Percentiles rank a stretch among this genome's conserved stretches.
These are phyloP conservation scores for Penicillium ucsense DNA, from an alignment of 495 filamentous ascomycete genomes.

Conservation along the genomic window DNA sequence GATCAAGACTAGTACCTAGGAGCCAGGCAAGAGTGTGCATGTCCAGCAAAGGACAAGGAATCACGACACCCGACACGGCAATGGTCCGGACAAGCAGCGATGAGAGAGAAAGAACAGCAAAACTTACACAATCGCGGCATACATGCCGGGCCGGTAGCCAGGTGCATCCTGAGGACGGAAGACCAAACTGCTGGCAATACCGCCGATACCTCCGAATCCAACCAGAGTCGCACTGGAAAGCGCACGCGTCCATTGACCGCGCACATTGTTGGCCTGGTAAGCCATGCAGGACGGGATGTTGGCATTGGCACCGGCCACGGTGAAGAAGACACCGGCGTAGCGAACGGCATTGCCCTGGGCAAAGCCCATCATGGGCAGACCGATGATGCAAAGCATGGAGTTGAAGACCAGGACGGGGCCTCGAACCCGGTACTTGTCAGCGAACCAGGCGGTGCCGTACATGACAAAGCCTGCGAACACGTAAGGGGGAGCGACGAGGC, in stretches of 20 bases:
- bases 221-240: constrained; percentile 48
- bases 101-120: background rate
- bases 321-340: constrained; percentile 58
- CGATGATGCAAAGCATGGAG: constrained; percentile 37
- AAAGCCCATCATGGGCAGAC: constrained; percentile 47
- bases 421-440: constrained; percentile 47
- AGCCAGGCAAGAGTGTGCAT: too few species aligned
- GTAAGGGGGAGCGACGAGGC: constrained; percentile 55
- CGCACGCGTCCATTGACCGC: constrained; percentile 57
- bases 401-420: constrained; percentile 51
- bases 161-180: constrained; percentile 52
- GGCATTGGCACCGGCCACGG: constrained; percentile 48
- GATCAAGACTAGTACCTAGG: background rate
- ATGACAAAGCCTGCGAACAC: constrained; percentile 51
- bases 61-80: too few species aligned
- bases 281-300: constrained; percentile 50
- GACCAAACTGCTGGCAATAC: constrained; percentile 47
- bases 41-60: too few species aligned
- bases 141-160: constrained; percentile 46
- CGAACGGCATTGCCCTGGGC: constrained; percentile 36
- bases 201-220: constrained; percentile 47
- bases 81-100: background rate
- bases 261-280: constrained; percentile 59
- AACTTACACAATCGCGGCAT: constrained; percentile 33
- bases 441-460: constrained; percentile 40